Conservation (phyloP, 176 grass and related monocot species). For the Olyra latifolia region DNA sequence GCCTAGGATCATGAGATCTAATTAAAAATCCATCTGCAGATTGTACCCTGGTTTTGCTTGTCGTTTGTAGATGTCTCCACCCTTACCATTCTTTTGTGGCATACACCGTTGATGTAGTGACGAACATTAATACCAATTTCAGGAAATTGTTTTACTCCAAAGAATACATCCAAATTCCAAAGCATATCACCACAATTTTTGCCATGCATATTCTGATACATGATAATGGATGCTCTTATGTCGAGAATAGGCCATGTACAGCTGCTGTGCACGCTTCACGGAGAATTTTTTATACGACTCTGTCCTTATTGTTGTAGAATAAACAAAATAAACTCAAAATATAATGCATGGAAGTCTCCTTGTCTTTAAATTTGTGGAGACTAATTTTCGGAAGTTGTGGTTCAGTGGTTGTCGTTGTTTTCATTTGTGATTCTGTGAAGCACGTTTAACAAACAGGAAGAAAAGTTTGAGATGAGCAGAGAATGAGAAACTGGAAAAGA, state of each 20-base stretch:
- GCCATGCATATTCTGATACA: background rate
- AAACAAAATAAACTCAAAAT: no score
- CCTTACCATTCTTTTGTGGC: conserved; percentile 50
- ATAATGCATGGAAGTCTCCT: background rate
- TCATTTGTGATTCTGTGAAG: conserved; percentile 4
- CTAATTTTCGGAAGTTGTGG: background rate
- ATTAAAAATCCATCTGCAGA: conserved; percentile 5
- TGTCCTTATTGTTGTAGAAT: background rate
- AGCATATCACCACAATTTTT: background rate
- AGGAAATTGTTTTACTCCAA: conserved; percentile 32
- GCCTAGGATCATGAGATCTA: conserved; percentile 16
- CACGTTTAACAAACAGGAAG: background rate
- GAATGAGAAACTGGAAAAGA: background rate
- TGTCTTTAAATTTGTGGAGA: background rate
- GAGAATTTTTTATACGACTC: background rate
- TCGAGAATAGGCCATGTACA: background rate
- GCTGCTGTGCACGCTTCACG: background rate
- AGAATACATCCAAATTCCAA: background rate
- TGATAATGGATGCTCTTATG: background rate
- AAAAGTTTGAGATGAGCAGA: background rate
- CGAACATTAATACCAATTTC: conserved; percentile 36
- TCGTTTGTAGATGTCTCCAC: conserved; percentile 37
- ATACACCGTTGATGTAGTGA: conserved; percentile 33
- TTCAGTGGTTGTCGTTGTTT: background rate
- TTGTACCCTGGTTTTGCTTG: conserved; percentile 37